Evolutionary conservation across 805 yeast species (phyloP), one percentile per base, ranked within the genome.

Genomic region (Lachancea lanzarotensis): DNA sequence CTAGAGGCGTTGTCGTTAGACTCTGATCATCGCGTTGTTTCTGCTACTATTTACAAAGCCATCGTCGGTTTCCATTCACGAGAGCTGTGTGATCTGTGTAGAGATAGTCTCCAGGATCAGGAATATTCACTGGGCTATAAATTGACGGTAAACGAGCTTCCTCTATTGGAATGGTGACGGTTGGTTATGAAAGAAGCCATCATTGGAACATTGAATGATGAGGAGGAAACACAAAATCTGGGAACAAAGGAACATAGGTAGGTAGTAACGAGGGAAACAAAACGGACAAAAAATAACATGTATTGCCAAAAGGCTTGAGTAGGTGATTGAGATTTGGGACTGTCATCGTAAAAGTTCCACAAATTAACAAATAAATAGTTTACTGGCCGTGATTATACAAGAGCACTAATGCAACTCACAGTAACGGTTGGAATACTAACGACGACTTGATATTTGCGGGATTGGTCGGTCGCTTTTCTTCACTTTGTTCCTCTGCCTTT

Each of bases 31-130:
- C 35, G 45, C 12, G 45, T 40, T 4, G 45, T 45, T 17, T 30
- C 45, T 6, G 58, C 57, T 13, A 59, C 62, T 6, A 46, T 51
- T 17, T 63, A 59, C 49, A 60, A 56, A 40, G 67, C 67, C n/a
- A 54, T 63, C 22, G 55, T 63, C 6, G 67, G 67, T 3, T 63
- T 63, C 42, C 59, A 60, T 47, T 57, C 59, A 22, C 52, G 57
- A 37, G 63, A 57, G 35, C 48, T 58, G 19, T 53, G 54, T 42
- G 62, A 60, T 17, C 13, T 52, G 17, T 58, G 63, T 38, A 40
- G 52, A 15, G 51, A 54, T 26, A 45, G 52, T 26, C 47, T 63
- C 35, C 54, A 52, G 38, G 59, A 51, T 39, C 60, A 60, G 41
- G 66, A 62, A 41, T 62, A 57, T 43, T 52, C 60, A n/a, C 18